Conservation (phyloP, 805 yeast species). For the Gaillardinia entomophila region DNA sequence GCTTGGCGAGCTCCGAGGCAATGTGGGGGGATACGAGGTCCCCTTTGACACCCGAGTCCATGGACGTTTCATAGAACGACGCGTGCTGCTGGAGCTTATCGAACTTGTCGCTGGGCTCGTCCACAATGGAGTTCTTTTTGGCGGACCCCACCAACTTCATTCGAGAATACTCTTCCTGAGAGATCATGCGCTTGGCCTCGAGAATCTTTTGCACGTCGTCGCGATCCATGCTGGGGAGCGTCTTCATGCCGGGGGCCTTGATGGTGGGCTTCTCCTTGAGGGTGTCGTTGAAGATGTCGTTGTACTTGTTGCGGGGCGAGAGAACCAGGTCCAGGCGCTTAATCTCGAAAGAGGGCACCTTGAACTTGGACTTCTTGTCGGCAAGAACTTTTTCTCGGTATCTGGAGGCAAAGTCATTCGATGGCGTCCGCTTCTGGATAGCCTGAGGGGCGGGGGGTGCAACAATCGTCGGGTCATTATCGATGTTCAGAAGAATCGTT, state of each 20-base stretch:
- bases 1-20: conserved; percentile 29
- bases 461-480: conserved; percentile 1
- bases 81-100: conserved; percentile 25
- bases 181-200: conserved; percentile 26
- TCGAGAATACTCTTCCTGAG: conserved; percentile 35
- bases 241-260: conserved; percentile 40
- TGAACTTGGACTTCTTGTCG: conserved; percentile 21
- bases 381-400: not conserved
- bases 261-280: conserved; percentile 31
- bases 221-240: conserved; percentile 44
- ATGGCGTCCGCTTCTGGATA: conserved; percentile 5
- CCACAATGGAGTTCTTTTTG: conserved; percentile 12
- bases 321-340: conserved; percentile 28
- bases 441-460: conserved; percentile 4
- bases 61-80: conserved; percentile 19
- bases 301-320: conserved; percentile 32
- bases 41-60: conserved; percentile 5
- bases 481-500: conserved; percentile 21
- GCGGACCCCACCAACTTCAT: conserved; percentile 23
- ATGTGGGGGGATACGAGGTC: conserved; percentile 24
- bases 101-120: conserved; percentile 15
- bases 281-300: conserved; percentile 32
- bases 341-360: conserved; percentile 39
- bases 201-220: conserved; percentile 38
- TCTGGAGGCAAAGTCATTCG: conserved; percentile 11